Conservation (phyloP, 2,329 filamentous ascomycete genomes). For the Diatrype stigma region DNA sequence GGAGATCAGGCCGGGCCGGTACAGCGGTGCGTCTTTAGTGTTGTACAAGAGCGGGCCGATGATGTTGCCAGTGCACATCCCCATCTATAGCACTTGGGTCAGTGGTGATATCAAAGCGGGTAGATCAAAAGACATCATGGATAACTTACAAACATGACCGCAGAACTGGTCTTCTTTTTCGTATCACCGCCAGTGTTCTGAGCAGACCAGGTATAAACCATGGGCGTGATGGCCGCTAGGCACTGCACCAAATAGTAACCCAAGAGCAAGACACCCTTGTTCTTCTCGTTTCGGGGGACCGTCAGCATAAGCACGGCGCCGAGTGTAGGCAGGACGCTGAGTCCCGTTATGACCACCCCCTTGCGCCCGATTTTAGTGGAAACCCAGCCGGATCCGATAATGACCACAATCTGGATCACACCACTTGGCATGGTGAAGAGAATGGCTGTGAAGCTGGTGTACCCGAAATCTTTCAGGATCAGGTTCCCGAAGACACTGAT, state of each 20-base stretch:
- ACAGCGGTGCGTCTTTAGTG: conserved; percentile 53
- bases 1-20: conserved; percentile 52
- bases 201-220: conserved; percentile 53
- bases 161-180: conserved; percentile 61
- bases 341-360: conserved; percentile 36
- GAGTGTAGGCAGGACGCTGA: conserved; percentile 33
- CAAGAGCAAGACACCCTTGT: conserved; percentile 45
- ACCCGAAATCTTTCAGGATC: conserved; percentile 38
- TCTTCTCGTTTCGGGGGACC: conserved; percentile 33
- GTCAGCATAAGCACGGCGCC: conserved; percentile 46
- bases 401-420: conserved; percentile 30
- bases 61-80: conserved; percentile 59
- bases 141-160: conserved; percentile 43
- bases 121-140: background rate
- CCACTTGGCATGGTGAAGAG: conserved; percentile 39
- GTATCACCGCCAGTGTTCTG: conserved; percentile 63
- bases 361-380: conserved; percentile 39
- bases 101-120: background rate
- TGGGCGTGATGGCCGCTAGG: conserved; percentile 41
- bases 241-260: conserved; percentile 45
- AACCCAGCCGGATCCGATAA: conserved; percentile 34
- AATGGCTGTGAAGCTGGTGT: conserved; percentile 33
- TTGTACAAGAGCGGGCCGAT: conserved; percentile 61
- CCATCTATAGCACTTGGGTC: conserved; percentile 35
- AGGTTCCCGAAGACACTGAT: conserved; percentile 35